Evolutionary conservation across 2,329 filamentous ascomycete species (phyloP).

Genomic region (Xylariaceae sp.): DNA sequence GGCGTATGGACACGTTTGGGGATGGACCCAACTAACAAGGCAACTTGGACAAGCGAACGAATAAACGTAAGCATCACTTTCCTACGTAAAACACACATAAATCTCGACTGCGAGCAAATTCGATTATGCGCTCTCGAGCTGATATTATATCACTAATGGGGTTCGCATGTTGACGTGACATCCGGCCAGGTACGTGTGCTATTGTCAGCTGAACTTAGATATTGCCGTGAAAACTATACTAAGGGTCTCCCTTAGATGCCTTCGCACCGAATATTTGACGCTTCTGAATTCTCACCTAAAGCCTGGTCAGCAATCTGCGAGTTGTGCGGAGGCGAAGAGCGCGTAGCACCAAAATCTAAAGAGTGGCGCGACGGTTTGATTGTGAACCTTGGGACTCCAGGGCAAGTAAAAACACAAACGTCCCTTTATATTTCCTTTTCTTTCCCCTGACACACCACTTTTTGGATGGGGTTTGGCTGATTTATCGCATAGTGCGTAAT

Average conservation of each 20-base stretch:
- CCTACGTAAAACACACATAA: neutral
- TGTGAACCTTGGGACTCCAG: slow-evolving; percentile 60
- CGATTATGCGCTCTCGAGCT: too few relatives aligned
- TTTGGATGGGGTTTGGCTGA: too few relatives aligned
- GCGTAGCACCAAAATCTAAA: slow-evolving; percentile 44
- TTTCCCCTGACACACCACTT: too few relatives aligned
- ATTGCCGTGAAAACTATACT: too few relatives aligned
- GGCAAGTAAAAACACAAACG: too few relatives aligned
- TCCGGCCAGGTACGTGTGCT: too few relatives aligned
- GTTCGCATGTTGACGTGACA: too few relatives aligned
- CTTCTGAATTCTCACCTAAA: slow-evolving; percentile 55
- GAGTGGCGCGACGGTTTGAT: slow-evolving; percentile 66
- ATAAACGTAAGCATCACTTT: slow-evolving; percentile 43
- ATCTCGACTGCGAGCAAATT: neutral
- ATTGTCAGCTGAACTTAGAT: too few relatives aligned
- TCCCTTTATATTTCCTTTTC: too few relatives aligned
- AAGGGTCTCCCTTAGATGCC: slow-evolving; percentile 42
- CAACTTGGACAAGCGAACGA: slow-evolving; percentile 60
- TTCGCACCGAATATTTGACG: slow-evolving; percentile 50
- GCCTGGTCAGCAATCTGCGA: slow-evolving; percentile 65
- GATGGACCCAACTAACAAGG: slow-evolving; percentile 59
- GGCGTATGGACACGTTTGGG: slow-evolving; percentile 63
- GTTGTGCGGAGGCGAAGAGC: slow-evolving; percentile 60
- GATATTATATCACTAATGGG: neutral
- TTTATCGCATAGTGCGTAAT: too few relatives aligned